Conservation (phyloP, 495 filamentous ascomycete species). For the Hypoxylon cercidicola region DNA sequence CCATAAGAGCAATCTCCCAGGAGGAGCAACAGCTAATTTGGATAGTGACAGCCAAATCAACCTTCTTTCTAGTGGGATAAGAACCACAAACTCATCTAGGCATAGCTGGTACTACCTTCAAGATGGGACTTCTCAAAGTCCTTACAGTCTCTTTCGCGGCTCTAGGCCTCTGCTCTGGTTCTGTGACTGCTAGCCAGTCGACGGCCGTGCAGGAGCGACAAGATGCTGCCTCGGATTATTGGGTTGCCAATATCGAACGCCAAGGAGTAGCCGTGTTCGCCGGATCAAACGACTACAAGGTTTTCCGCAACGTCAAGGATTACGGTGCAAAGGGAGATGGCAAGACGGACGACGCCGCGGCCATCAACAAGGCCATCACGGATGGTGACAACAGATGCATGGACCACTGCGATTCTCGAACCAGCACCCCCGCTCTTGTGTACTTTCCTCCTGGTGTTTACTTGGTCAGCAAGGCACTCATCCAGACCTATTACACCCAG, state of each 20-base stretch:
- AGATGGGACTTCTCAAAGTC: constrained; percentile 55
- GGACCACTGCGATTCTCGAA: constrained; percentile 81
- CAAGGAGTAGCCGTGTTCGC: constrained; percentile 73
- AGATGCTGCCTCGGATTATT: constrained; percentile 64
- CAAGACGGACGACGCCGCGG: constrained; percentile 81
- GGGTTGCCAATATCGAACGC: constrained; percentile 77
- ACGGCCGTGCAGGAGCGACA: constrained; percentile 35
- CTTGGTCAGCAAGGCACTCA: constrained; percentile 71
- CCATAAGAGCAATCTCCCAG: constrained; percentile 13
- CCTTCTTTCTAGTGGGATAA: constrained; percentile 22
- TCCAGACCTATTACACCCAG: constrained; percentile 83
- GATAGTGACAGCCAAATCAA: constrained; percentile 20
- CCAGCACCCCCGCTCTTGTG: constrained; percentile 76
- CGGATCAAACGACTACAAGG: constrained; percentile 67
- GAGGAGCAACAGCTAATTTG: constrained; percentile 26
- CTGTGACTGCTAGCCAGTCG: constrained; percentile 45
- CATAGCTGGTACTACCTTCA: constrained; percentile 55
- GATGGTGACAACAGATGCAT: constrained; percentile 78
- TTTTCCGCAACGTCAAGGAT: constrained; percentile 90
- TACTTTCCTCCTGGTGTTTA: constrained; percentile 88
- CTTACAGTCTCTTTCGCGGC: constrained; percentile 50
- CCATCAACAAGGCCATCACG: constrained; percentile 87
- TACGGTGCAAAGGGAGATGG: constrained; percentile 84
- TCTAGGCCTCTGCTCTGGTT: constrained; percentile 48
- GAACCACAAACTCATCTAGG: constrained; percentile 33